Base-by-base conservation (phyloP, 805 yeast species). In the Hanseniaspora clermontiae region DNA sequence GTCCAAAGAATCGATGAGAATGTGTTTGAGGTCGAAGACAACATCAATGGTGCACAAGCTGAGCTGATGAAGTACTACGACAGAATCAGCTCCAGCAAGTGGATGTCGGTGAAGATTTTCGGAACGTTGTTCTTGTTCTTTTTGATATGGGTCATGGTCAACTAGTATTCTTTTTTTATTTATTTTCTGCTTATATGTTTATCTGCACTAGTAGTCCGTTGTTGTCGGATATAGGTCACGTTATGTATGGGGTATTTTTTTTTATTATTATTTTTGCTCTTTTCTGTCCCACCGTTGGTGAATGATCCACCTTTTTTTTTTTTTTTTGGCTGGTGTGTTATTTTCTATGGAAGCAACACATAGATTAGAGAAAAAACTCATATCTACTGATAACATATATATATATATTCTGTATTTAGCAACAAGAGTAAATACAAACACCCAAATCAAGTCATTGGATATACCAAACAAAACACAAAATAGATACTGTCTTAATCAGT, bases 1-100 rank as follows among this genome's bases (percentile, higher is more conserved):
- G 91, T 93, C 57, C 97, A 91, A 69, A 76, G 97, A 65, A 93
- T 93, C 60, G 98, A 93, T 70, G 87, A 82, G 57, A 90, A 93
- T 66, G 95, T 95, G 7, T 96, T 90, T 62, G 97, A 93, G 65
- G 88, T 91, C 55, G 81, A 87, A 63, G 68, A 91, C 66, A 93
- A 90, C 67, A 90, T 93, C 15, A 72, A 78, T 31, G 97, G 97
- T 1, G 98, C 98, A 0, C 97, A 93, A 68, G 74, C 97, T 59
- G 97, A 93, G 68, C 76, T 93, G 61, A 73, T 91, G 62, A 91
- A 89, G 68, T 93, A 90, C 70, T 93, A 84, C 66, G 86, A 91
- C 58, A 80, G 83, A 56, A 87, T 93, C 27, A 82, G 93, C 53
- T 87, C 84, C 64, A 93, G 91, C 69, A 77, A 97, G 64, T 89